Conservation (phyloP, 176 grass and related monocot genomes). For the Zea luxurians region DNA sequence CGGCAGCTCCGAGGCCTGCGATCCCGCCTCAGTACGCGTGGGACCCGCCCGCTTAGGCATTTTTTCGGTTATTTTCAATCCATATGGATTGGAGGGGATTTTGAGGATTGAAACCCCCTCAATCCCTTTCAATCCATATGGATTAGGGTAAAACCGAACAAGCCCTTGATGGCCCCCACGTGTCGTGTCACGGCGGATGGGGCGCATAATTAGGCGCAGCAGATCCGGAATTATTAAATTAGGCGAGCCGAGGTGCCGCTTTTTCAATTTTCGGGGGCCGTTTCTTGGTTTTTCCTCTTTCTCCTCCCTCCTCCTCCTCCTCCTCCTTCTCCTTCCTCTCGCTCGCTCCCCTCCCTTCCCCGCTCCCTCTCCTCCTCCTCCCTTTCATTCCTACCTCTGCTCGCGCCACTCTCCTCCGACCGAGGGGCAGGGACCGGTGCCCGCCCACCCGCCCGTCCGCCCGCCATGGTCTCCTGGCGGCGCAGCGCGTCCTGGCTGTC, state of each 20-base stretch:
- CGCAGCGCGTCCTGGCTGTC: constrained; percentile 56
- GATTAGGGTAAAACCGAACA: too few relatives aligned
- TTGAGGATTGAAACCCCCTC: too few relatives aligned
- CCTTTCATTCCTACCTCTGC: not conserved
- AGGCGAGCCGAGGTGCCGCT: not conserved
- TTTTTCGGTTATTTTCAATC: too few relatives aligned
- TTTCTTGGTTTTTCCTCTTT: not conserved
- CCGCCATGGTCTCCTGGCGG: constrained; percentile 46
- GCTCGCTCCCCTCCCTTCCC: not conserved
- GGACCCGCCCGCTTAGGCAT: not conserved
- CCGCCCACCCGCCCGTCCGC: too few relatives aligned
- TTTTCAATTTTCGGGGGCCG: not conserved
- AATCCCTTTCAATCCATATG: too few relatives aligned
- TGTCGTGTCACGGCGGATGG: constrained; percentile 1
- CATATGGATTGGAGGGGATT: too few relatives aligned
- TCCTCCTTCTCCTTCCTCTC: not conserved
- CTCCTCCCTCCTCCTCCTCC: not conserved
- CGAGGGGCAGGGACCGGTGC: not conserved
- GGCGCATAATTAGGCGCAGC: constrained; percentile 14
- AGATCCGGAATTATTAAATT: constrained; percentile 13
- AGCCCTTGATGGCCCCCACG: not conserved
- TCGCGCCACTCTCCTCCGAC: not conserved
- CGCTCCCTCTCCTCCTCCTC: not conserved
- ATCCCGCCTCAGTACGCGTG: not conserved
- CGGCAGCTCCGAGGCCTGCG: not conserved